Conservation (phyloP, 768 basidiomycete species). For the Lactarius akahatsu region DNA sequence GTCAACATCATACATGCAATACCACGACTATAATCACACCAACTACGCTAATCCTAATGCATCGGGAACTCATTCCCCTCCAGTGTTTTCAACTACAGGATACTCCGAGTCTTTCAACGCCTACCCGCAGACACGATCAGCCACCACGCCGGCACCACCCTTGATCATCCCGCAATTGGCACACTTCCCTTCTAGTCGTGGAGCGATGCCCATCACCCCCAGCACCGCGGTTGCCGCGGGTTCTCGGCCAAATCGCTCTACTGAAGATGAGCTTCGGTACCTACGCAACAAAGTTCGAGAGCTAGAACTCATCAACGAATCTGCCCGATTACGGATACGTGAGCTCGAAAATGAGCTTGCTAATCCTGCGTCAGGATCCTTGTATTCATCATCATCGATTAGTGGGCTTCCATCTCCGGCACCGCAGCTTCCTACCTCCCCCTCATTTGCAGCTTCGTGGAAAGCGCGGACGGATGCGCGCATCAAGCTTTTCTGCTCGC, state of each 20-base stretch:
- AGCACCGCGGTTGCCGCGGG: slow-evolving; percentile 29
- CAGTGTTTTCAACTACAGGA: slow-evolving; percentile 24
- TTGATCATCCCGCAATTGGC: slow-evolving; percentile 29
- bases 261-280: slow-evolving; percentile 52
- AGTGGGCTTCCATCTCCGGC: slow-evolving; percentile 35
- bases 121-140: slow-evolving; percentile 24
- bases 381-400: slow-evolving; percentile 28
- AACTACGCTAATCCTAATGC: slow-evolving; percentile 28
- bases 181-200: slow-evolving; percentile 32
- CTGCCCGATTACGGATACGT: slow-evolving; percentile 47
- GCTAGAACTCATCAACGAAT: slow-evolving; percentile 59
- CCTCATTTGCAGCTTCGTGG: slow-evolving; percentile 62
- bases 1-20: slow-evolving; percentile 28
- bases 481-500: slow-evolving; percentile 67
- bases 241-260: slow-evolving; percentile 31
- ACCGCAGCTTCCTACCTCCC: slow-evolving; percentile 40
- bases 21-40: slow-evolving; percentile 28
- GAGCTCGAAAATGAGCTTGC: slow-evolving; percentile 50
- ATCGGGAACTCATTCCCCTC: slow-evolving; percentile 22
- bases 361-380: slow-evolving; percentile 31
- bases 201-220: slow-evolving; percentile 32
- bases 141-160: slow-evolving; percentile 4
- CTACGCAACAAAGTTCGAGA: slow-evolving; percentile 61
- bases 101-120: slow-evolving; percentile 29
- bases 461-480: slow-evolving; percentile 72